A percentile compares a stretch with the other conserved stretches of the same genome.
phyloP scores from a whole-genome alignment of 805 yeast genomes.

The Saccharomyces eubayanus region DNA sequence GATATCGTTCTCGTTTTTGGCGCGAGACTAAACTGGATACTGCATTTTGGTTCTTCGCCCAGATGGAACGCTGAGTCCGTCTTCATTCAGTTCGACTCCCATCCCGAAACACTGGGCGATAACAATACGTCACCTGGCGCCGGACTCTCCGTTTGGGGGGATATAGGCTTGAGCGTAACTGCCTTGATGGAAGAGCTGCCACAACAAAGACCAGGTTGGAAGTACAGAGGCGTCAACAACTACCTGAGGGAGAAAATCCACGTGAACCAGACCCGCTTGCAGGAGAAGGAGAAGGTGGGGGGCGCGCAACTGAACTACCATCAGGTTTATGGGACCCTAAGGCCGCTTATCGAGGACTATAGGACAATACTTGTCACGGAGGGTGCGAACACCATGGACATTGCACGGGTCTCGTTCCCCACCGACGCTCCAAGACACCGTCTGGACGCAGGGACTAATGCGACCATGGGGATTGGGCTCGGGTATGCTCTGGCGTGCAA shows the following conservation, averaged over 20 bases:
- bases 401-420: constrained; percentile 54
- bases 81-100: constrained; percentile 50
- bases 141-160: constrained; percentile 47
- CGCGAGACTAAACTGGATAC: constrained; percentile 65
- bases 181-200: constrained; percentile 30
- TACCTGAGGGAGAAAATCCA: constrained; percentile 9
- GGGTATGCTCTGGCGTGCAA: constrained; percentile 64
- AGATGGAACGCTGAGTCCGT: constrained; percentile 39
- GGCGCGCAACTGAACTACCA: constrained; percentile 38
- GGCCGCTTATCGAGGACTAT: constrained; percentile 33
- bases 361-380: constrained; percentile 46
- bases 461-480: constrained; percentile 70
- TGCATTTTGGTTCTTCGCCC: constrained; percentile 57
- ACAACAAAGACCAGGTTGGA: constrained; percentile 1
- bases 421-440: constrained; percentile 44
- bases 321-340: constrained; percentile 43
- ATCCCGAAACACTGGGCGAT: constrained; percentile 46
- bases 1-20: constrained; percentile 57
- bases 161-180: constrained; percentile 36
- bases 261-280: constrained; percentile 19
- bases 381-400: constrained; percentile 76
- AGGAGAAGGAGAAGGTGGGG: constrained; percentile 27
- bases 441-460: constrained; percentile 67
- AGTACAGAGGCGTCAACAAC: constrained; percentile 7
- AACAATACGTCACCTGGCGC: constrained; percentile 30